phyloP scores from a whole-genome alignment of 2,329 filamentous ascomycete genomes.

The Metarhizium sp. region DNA sequence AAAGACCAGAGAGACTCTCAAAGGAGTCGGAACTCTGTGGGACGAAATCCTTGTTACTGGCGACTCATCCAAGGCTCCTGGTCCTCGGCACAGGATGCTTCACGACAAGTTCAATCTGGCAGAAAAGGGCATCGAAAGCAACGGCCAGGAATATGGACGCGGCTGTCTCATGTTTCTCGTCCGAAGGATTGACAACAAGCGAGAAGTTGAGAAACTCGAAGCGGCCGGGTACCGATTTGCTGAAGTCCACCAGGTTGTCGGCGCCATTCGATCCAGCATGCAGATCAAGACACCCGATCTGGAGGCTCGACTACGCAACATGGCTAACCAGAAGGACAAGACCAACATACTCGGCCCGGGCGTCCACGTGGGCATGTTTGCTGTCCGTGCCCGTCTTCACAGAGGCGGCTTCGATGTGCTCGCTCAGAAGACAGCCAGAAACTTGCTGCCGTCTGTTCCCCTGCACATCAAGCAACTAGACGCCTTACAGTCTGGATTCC shows the following conservation, averaged over 20 bases:
- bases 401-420: constrained; percentile 54
- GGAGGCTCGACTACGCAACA: constrained; percentile 48
- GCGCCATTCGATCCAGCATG: constrained; percentile 61
- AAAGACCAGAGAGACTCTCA: constrained; percentile 52
- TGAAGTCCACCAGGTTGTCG: constrained; percentile 55
- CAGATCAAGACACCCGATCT: constrained; percentile 61
- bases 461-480: constrained; percentile 45
- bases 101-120: constrained; percentile 18
- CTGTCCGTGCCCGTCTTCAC: constrained; percentile 40
- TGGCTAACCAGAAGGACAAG: constrained; percentile 49
- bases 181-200: constrained; percentile 45
- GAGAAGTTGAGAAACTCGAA: constrained; percentile 55
- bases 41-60: constrained; percentile 67
- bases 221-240: constrained; percentile 74
- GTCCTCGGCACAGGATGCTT: not conserved
- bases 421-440: constrained; percentile 44
- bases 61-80: constrained; percentile 8
- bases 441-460: constrained; percentile 50
- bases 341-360: constrained; percentile 39
- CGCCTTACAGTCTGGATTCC: constrained; percentile 43
- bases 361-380: constrained; percentile 50
- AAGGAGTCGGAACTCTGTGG: constrained; percentile 59
- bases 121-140: constrained; percentile 28
- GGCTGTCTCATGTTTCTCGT: constrained; percentile 78
- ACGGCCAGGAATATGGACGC: constrained; percentile 42